Evolutionary conservation across 2,329 filamentous ascomycete genomes (phyloP).

Genomic region (Penicillium griseofulvum): DNA sequence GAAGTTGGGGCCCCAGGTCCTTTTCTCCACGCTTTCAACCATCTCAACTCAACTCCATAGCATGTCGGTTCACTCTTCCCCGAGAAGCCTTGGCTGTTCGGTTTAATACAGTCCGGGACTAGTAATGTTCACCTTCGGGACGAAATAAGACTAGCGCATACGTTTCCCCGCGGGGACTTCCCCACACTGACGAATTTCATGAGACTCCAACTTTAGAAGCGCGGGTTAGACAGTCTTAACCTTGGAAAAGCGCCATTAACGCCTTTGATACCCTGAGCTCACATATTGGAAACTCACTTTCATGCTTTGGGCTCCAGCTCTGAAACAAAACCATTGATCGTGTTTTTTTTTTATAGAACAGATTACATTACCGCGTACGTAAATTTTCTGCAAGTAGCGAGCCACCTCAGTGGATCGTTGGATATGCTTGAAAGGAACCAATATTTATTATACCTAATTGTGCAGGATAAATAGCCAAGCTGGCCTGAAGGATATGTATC

Average conservation of each 20-base stretch:
- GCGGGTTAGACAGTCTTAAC: background rate
- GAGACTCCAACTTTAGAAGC: background rate
- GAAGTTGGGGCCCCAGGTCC: slow-evolving; percentile 3
- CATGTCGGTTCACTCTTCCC: background rate
- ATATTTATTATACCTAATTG: background rate
- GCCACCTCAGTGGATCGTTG: background rate
- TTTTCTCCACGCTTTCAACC: background rate
- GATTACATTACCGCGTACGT: no score
- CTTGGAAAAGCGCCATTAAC: background rate
- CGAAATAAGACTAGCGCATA: slow-evolving; percentile 1
- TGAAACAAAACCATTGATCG: no score
- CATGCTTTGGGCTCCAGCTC: no score
- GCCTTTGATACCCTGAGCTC: background rate
- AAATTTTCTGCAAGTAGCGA: no score
- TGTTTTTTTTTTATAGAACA: no score
- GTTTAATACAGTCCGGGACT: slow-evolving; percentile 8
- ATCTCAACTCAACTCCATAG: background rate
- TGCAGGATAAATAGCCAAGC: background rate
- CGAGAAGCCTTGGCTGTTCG: slow-evolving; percentile 8
- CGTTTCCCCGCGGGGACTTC: slow-evolving; percentile 3
- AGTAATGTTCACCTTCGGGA: background rate
- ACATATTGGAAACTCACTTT: no score
- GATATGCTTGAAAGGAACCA: background rate
- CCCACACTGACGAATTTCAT: background rate
- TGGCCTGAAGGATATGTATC: background rate